Evolutionary conservation across 495 filamentous ascomycete species (phyloP).

Genomic region (Lasiosphaeria miniovina): DNA sequence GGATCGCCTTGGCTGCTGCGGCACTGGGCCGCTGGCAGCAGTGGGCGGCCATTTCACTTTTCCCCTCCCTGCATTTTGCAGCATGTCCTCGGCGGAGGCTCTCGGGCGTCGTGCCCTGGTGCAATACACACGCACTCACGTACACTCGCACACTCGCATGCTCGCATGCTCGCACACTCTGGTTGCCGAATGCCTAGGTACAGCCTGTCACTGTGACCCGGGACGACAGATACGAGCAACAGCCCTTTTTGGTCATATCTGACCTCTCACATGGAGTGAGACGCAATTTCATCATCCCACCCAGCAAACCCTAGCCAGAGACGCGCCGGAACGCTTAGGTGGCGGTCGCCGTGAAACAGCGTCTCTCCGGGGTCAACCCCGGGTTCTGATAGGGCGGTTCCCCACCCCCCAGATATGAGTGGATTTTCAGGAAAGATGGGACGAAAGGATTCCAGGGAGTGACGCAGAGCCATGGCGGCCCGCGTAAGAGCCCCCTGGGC

Average conservation of each 20-base stretch:
- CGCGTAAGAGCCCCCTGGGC: background rate
- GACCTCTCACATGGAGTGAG: slow-evolving; percentile 1
- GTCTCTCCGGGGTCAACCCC: background rate
- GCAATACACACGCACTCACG: no score
- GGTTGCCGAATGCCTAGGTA: background rate
- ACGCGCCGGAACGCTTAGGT: background rate
- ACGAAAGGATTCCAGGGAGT: slow-evolving; percentile 5
- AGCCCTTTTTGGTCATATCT: background rate
- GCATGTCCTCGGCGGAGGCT: no score
- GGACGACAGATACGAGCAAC: background rate
- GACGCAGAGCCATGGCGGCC: slow-evolving; percentile 2
- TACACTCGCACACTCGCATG: no score
- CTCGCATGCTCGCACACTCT: no score
- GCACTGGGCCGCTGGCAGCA: no score
- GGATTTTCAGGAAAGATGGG: slow-evolving; percentile 4
- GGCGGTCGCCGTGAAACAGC: background rate
- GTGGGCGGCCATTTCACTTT: no score
- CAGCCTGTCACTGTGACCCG: background rate
- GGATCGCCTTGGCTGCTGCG: background rate
- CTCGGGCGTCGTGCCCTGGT: no score
- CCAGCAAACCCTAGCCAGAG: background rate
- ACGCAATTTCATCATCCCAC: background rate
- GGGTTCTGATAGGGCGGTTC: background rate
- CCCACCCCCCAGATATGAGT: background rate
- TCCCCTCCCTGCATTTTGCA: no score